Evolutionary conservation across 179 eudicot genomes (phyloP), one percentile per base, ranked within the genome.

Genomic region (Corrigiola litoralis): DNA sequence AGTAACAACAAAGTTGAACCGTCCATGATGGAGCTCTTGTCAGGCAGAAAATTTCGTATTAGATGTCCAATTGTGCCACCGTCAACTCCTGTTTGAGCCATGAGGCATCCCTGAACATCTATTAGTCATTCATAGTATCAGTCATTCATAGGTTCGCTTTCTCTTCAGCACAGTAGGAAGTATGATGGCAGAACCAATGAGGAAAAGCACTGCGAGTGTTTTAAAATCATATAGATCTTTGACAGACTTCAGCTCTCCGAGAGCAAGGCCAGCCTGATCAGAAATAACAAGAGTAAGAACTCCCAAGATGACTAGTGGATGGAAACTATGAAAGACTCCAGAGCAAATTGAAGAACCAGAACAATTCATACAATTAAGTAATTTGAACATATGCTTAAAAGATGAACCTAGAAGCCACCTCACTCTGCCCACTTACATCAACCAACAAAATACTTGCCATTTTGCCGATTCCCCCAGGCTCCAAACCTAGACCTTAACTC

Each of bases 221-320:
- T 90, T 92, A n/a, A 87, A 80, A 79, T 92, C 98, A 36, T 92
- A 92, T 16, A 92, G 80, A 77, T 92, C 98, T 83, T 90, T 92
- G 37, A 92, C 89, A 1, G 98, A 92, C 74, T 92, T 90, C 64
- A 92, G 84, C 47, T 92, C 98, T 47, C 98, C 98, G 20, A 92
- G 95, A 63, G 98, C 90, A 75, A 90, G 95, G 54, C 98, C 98
- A 70, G 98, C 98, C 98, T 92, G 87, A 44, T 61, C 31, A 46
- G 64, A 48, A 63, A 14, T 16, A 54, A 5, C 18, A 25, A 17
- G 27, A 27, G 20, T 17, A 31, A 65, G 59, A 27, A 67, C 42
- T 25, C 33, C n/a, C 36, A 37, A 42, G 24, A 31, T 41, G 54
- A 49, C 6, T 18, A 14, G 21, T n/a, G 57, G 23, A 18, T n/a